These are phyloP conservation scores for Fonsecaea multimorphosa DNA, from an alignment of 2,329 filamentous ascomycete species.

Conservation along the genomic window DNA sequence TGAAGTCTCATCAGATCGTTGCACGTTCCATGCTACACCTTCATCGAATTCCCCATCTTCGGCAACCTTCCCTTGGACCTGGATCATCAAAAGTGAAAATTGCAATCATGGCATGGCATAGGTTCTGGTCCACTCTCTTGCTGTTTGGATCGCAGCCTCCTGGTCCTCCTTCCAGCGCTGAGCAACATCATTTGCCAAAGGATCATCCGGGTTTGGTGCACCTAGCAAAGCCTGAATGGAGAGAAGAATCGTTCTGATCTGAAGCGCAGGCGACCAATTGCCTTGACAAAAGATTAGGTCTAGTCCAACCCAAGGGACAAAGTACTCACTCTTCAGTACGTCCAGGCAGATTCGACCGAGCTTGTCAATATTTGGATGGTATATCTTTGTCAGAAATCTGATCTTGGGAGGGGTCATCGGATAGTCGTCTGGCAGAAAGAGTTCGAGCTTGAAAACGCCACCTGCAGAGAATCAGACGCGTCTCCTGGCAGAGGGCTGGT, in stretches of 20 bases:
- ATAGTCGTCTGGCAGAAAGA: conserved; percentile 98
- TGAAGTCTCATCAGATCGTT: background rate
- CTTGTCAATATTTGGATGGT: conserved; percentile 98
- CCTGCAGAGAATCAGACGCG: conserved; percentile 52
- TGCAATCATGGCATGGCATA: conserved; percentile 64
- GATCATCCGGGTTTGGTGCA: conserved; percentile 96
- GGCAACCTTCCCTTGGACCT: background rate
- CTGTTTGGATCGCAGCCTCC: conserved; percentile 87
- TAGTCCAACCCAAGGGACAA: background rate
- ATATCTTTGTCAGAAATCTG: conserved; percentile 97
- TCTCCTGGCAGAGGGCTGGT: background rate
- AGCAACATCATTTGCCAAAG: conserved; percentile 95
- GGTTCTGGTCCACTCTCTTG: conserved; percentile 76
- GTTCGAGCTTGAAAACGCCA: conserved; percentile 93
- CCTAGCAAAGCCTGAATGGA: conserved; percentile 97
- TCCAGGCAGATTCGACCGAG: conserved; percentile 96
- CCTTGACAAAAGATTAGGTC: conserved; percentile 61
- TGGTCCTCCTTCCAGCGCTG: conserved; percentile 99
- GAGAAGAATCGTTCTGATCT: conserved; percentile 97
- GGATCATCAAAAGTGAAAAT: background rate
- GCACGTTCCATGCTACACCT: background rate
- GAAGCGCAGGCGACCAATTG: conserved; percentile 97
- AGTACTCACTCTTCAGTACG: conserved; percentile 83
- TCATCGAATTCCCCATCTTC: background rate
- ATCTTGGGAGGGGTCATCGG: conserved; percentile 99